These are phyloP conservation scores for Lachnellula cervina DNA, from an alignment of 2,329 filamentous ascomycete species.

Conservation along the genomic window DNA sequence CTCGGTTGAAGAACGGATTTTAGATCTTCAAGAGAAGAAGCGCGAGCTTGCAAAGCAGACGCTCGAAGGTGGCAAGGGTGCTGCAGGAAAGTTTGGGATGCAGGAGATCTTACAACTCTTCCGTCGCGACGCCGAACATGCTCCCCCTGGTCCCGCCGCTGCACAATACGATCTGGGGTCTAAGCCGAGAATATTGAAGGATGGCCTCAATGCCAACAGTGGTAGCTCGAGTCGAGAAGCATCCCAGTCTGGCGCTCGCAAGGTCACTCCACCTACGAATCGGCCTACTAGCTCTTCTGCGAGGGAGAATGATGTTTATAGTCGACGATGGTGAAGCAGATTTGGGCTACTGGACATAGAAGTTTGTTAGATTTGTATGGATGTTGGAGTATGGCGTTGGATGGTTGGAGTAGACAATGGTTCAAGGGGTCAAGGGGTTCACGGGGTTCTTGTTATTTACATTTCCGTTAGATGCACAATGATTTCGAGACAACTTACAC, in stretches of 20 bases:
- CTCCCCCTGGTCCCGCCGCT: constrained; percentile 12
- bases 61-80: constrained; percentile 75
- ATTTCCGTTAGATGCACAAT: not conserved
- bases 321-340: constrained; percentile 27
- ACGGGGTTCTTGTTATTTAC: not conserved
- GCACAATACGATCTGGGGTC: constrained; percentile 20
- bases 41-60: constrained; percentile 85
- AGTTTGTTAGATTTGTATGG: not conserved
- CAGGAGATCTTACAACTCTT: constrained; percentile 92
- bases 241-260: constrained; percentile 17
- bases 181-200: constrained; percentile 29
- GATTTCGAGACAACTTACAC: not conserved
- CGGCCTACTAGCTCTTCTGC: constrained; percentile 2
- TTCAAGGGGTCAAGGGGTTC: no score
- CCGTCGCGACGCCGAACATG: constrained; percentile 30
- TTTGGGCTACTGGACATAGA: not conserved
- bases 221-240: constrained; percentile 14
- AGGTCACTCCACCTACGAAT: constrained; percentile 14
- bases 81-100: constrained; percentile 77
- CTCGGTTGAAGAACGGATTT: constrained; percentile 88
- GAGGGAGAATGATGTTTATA: constrained; percentile 30
- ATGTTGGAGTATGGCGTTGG: not conserved
- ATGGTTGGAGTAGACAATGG: not conserved
- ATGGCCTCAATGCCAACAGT: constrained; percentile 10
- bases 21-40: constrained; percentile 94